Conservation (phyloP, 352 stramenopile genomes). For the Lagenidium giganteum region DNA sequence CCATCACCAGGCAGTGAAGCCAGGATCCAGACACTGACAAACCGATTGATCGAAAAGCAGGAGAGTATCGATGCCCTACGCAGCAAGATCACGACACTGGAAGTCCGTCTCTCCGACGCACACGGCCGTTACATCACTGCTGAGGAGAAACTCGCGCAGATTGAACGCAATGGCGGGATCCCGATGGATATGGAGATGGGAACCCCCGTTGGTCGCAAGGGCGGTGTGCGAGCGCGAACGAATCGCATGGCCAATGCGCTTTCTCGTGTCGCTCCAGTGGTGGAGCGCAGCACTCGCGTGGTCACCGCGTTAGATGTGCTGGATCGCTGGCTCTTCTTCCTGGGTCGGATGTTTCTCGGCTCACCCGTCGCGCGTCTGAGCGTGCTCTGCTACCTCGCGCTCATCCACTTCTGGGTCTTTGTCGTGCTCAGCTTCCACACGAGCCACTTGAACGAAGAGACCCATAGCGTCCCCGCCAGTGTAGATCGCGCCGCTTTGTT, state of each 20-base stretch:
- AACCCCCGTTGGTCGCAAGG: conserved; percentile 26
- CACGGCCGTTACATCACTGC: conserved; percentile 34
- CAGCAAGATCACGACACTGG: conserved; percentile 61
- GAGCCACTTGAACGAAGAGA: conserved; percentile 76
- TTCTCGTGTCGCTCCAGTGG: conserved; percentile 55
- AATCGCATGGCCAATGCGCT: conserved; percentile 71
- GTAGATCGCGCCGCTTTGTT: conserved; percentile 7
- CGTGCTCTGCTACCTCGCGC: conserved; percentile 67
- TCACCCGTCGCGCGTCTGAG: conserved; percentile 69
- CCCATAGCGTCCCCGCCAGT: conserved; percentile 23
- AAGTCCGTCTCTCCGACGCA: conserved; percentile 58
- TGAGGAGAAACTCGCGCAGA: conserved; percentile 55
- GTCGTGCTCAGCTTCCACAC: conserved; percentile 86
- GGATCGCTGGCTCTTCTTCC: conserved; percentile 70
- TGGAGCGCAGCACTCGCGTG: conserved; percentile 65
- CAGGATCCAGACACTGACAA: conserved; percentile 74
- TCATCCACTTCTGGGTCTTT: conserved; percentile 86
- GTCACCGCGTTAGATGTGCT: conserved; percentile 57
- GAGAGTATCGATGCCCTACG: conserved; percentile 66
- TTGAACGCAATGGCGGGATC: conserved; percentile 56
- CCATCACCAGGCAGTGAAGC: conserved; percentile 35
- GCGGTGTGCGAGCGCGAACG: conserved; percentile 26
- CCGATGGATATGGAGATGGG: conserved; percentile 63
- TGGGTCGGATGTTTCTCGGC: conserved; percentile 73
- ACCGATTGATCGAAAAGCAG: conserved; percentile 79